Evolutionary conservation across 73 alveolate genomes (phyloP), one percentile per base, ranked within the genome.

Genomic region (Stentor coeruleus): DNA sequence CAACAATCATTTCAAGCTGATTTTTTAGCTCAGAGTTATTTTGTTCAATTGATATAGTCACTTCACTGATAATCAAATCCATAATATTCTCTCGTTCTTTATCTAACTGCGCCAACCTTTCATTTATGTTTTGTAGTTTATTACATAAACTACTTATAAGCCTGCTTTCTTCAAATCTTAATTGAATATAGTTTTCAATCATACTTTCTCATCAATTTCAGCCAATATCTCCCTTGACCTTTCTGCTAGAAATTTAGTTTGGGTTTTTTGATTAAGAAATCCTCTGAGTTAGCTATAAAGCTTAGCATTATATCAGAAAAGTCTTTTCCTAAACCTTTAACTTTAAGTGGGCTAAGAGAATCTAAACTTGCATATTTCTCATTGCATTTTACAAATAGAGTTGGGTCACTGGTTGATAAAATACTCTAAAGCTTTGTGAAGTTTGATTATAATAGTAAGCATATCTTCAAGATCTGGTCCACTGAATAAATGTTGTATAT

Each of bases 401-500:
- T 66, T 33, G n/a, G n/a, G 42, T 66, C 37, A 31, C 42, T 37
- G 0, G n/a, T 20, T 20, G 11, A 31, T 37, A 14, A 66, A 66
- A 66, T 20, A 11, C 33, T 33, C 79, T 20, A 66, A 20, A 20
- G 39, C 39, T 33, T 20, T 33, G 33, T 66, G 1, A 20, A 33
- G 15, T 66, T 20, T 20, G 41, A 66, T 2, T 1, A 66, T 66
- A 0, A 66, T 33, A 15, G 40, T 26, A 20, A 33, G 49, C 79
- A 66, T 66, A 2, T 66, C 79, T 28, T 66, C 37, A 28, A 40
- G 20, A 31, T 66, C 79, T 28, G 79, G 79, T 2, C 41, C 79
- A 0, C 49, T 31, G 79, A 66, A 66, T 26, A 66, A 66, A 11
- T 20, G 79, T 31, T 66, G 79, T 20, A 66, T 33, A 1, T 66